Conservation (phyloP, 805 yeast genomes). For the Yamadazyma takamatsuzukensis region DNA sequence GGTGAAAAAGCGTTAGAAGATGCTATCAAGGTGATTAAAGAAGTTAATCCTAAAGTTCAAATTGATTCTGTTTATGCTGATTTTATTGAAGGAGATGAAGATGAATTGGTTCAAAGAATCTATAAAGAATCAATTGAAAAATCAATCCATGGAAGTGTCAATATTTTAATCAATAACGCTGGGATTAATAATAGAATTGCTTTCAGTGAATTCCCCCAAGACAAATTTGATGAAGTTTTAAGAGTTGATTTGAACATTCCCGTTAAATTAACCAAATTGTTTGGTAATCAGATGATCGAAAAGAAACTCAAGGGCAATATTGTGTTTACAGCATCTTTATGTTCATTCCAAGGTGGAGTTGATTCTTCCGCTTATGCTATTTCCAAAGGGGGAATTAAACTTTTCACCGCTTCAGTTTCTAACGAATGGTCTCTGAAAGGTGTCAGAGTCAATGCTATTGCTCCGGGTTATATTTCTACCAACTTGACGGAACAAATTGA, state of each 20-base stretch:
- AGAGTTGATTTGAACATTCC: slow-evolving; percentile 20
- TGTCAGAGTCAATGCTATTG: slow-evolving; percentile 36
- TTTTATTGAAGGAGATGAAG: too few species aligned
- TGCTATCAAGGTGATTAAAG: slow-evolving; percentile 5
- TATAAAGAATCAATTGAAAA: too few species aligned
- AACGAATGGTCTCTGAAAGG: slow-evolving; percentile 51
- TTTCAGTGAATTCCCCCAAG: slow-evolving; percentile 20
- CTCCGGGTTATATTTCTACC: slow-evolving; percentile 41
- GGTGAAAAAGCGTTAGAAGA: slow-evolving; percentile 25
- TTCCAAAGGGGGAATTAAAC: slow-evolving; percentile 35
- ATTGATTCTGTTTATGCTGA: slow-evolving; percentile 32
- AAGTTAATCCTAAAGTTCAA: slow-evolving; percentile 13
- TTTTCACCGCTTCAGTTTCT: slow-evolving; percentile 40
- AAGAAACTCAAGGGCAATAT: slow-evolving; percentile 33
- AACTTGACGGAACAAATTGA: slow-evolving; percentile 30
- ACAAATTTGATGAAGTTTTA: slow-evolving; percentile 18
- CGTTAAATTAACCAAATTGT: slow-evolving; percentile 26
- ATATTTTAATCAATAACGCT: too few species aligned
- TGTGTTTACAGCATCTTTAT: slow-evolving; percentile 39
- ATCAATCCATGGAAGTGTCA: too few species aligned
- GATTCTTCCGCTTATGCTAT: slow-evolving; percentile 45
- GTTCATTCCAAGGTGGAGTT: slow-evolving; percentile 43
- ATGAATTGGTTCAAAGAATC: too few species aligned
- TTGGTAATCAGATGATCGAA: slow-evolving; percentile 19
- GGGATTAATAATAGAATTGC: slow-evolving; percentile 32